Base-by-base conservation (phyloP, 371 early-diverging fungal species). In the Encephalitozoon intestinalis region DNA sequence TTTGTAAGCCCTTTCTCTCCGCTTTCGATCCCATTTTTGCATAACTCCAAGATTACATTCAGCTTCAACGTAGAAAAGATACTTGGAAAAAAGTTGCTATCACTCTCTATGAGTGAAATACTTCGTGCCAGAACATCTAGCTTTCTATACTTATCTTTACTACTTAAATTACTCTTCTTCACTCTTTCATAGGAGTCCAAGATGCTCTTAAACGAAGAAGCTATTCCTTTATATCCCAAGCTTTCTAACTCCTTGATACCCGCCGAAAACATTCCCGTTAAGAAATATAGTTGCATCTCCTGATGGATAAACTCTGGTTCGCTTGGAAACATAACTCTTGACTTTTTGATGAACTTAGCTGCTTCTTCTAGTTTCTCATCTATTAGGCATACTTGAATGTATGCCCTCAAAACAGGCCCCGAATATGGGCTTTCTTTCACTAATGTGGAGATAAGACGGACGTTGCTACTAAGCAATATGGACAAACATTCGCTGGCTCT, bases 21-120 rank as follows among this genome's bases (percentile, higher is more conserved):
- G 21, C 39, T 23, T 4, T 37, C 41, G 8, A 74, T 21, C 30
- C 70, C 66, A 11, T 25, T 23, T 40, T 28, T 31, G 23, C 68
- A 26, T 11, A 77, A 30, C 1, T 64, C 43, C 26, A 74, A 31
- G 23, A 79, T 41, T 18, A 63, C 51, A 23, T 18, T 15, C 23
- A 34, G 9, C 51, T 54, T 54, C 39, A 73, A 50, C 0, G 9
- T 5, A 28, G 21, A 63, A 21, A 58, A 70, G 4, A 70, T 43
- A 25, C 70, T 70, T 11, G 70, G 70, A 15, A 44, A 30, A 26
- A 70, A 70, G 43, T 70, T 40, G 44, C 44, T 46, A 12, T 53
- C 52, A 43, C 52, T 41, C 28, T 53, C 44, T 2, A n/a, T 18
- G 8, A 31, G 30, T 18, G 52, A 43, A 43, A 70, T 43, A 31